Evolutionary conservation across 352 stramenopile genomes (phyloP).

Genomic region (Pythium apleroticum): DNA sequence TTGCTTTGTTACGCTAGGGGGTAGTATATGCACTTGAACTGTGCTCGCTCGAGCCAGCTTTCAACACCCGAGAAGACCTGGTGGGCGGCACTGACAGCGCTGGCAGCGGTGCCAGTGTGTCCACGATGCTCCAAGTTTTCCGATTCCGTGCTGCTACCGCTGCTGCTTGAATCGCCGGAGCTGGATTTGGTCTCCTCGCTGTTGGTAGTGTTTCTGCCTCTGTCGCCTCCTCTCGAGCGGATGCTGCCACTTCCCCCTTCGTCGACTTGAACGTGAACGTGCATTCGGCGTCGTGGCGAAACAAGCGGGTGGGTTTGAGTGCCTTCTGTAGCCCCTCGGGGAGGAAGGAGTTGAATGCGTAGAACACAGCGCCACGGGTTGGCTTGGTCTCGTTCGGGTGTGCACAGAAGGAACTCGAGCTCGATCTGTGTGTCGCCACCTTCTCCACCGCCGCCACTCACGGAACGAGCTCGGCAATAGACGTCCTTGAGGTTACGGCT

Average conservation of each 20-base stretch:
- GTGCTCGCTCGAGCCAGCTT: constrained; percentile 2
- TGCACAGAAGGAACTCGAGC: constrained; percentile 1
- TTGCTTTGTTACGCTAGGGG: not conserved
- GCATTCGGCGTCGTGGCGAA: constrained; percentile 6
- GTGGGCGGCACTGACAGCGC: not conserved
- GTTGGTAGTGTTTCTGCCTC: not conserved
- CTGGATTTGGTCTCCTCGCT: not conserved
- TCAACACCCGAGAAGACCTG: not conserved
- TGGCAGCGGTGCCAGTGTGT: not conserved
- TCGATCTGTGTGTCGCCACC: constrained; percentile 4
- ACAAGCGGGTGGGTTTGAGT: not conserved
- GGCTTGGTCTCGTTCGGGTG: not conserved
- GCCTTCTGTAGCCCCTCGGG: not conserved
- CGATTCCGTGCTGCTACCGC: constrained; percentile 10
- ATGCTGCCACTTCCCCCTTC: not conserved
- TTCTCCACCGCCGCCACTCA: not conserved
- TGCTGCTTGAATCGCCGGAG: not conserved
- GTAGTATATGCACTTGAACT: constrained; percentile 18
- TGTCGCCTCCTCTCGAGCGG: not conserved
- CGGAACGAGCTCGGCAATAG: not conserved
- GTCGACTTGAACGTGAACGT: constrained; percentile 8
- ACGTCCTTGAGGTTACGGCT: not conserved
- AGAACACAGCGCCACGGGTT: constrained; percentile 9
- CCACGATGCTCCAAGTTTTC: not conserved
- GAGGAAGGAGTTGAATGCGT: not conserved